Evolutionary conservation across 176 grass and related monocot species (phyloP).

Genomic region (Cenchrus americanus): DNA sequence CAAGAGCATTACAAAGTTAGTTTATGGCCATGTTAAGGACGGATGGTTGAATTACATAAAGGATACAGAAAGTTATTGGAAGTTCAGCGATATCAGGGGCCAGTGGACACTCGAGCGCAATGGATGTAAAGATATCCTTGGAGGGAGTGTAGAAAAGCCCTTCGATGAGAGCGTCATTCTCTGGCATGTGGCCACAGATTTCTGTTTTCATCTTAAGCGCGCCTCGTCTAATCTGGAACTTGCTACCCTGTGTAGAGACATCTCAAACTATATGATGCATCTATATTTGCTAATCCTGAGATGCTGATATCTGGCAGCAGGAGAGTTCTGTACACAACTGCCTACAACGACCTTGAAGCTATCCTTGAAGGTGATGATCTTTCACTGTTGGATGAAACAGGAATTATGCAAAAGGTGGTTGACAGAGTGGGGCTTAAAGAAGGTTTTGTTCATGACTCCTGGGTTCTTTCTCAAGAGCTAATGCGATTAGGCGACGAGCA

Average conservation of each 20-base stretch:
- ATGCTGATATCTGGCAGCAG: background rate
- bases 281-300: background rate
- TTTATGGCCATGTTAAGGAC: background rate
- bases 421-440: too few relatives aligned
- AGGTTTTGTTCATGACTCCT: too few relatives aligned
- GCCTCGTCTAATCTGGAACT: background rate
- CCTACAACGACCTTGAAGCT: too few relatives aligned
- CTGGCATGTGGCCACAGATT: background rate
- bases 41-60: background rate
- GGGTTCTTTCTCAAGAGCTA: too few relatives aligned
- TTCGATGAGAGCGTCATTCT: background rate
- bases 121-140: background rate
- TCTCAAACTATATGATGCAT: background rate
- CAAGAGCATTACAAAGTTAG: background rate
- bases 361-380: too few relatives aligned
- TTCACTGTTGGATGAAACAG: too few relatives aligned
- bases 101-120: background rate
- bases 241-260: background rate
- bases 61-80: background rate
- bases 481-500: too few relatives aligned
- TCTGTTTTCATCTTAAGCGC: background rate
- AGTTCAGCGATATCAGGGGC: background rate
- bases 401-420: too few relatives aligned
- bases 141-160: background rate
- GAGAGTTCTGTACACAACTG: too few relatives aligned